phyloP scores from a whole-genome alignment of 345 rosid genomes.

The Salix udensis region DNA sequence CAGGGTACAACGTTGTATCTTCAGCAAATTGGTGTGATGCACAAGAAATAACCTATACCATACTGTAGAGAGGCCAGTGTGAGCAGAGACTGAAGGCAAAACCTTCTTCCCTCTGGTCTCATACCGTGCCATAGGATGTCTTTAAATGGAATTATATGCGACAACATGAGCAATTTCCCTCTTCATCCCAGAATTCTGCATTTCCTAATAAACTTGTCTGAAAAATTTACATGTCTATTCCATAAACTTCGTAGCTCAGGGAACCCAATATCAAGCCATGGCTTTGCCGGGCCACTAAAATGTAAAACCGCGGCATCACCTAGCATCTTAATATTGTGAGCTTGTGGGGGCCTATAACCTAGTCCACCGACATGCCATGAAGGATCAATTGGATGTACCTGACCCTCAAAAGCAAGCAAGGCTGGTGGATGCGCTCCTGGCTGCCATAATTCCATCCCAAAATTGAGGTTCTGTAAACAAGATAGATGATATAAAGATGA shows the following conservation, averaged over 20 bases:
- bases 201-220: conserved; percentile 62
- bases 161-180: conserved; percentile 19
- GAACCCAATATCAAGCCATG: conserved; percentile 84
- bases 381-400: conserved; percentile 68
- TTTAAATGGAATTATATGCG: neutral
- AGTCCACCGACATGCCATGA: conserved; percentile 79
- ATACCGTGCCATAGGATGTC: conserved; percentile 12
- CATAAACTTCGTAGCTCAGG: conserved; percentile 60
- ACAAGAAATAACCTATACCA: conserved; percentile 32
- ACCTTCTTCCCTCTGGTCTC: conserved; percentile 78
- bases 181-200: conserved; percentile 64
- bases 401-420: conserved; percentile 65
- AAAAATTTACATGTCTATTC: conserved; percentile 63
- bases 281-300: conserved; percentile 92
- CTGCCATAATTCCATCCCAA: conserved; percentile 73
- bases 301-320: conserved; percentile 76
- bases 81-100: conserved; percentile 82
- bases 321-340: conserved; percentile 23
- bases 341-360: conserved; percentile 52
- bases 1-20: conserved; percentile 19
- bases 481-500: neutral
- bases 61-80: conserved; percentile 14
- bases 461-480: conserved; percentile 51
- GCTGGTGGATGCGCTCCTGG: conserved; percentile 84
- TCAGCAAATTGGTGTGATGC: conserved; percentile 38